Conservation (phyloP, 495 filamentous ascomycete genomes). For the Neurospora africana region DNA sequence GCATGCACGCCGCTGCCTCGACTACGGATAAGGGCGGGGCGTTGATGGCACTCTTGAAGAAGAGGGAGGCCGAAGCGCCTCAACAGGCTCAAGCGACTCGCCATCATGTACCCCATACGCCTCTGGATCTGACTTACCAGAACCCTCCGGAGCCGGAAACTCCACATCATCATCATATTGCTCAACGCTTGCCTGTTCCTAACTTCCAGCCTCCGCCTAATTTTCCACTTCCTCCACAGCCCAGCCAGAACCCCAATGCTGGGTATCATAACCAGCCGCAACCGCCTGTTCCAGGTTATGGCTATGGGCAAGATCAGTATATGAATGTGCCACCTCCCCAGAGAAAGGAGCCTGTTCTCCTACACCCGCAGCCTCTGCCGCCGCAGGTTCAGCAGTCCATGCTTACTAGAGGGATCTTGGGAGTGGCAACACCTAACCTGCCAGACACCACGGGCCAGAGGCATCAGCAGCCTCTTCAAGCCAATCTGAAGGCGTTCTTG, state of each 20-base stretch:
- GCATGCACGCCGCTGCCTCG: slow-evolving; percentile 9
- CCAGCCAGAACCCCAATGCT: slow-evolving; percentile 5
- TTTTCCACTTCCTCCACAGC: slow-evolving; percentile 29
- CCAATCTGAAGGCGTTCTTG: neutral
- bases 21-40: slow-evolving; percentile 23
- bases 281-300: slow-evolving; percentile 9
- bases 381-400: slow-evolving; percentile 38
- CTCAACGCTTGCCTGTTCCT: slow-evolving; percentile 22
- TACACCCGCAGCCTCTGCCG: slow-evolving; percentile 46
- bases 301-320: slow-evolving; percentile 19
- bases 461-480: slow-evolving; percentile 17
- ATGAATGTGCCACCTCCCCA: slow-evolving; percentile 15
- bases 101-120: slow-evolving; percentile 23
- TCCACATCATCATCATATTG: slow-evolving; percentile 32
- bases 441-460: slow-evolving; percentile 22
- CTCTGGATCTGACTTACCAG: slow-evolving; percentile 30
- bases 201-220: slow-evolving; percentile 32
- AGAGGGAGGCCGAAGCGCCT: slow-evolving; percentile 6
- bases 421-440: slow-evolving; percentile 15
- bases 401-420: slow-evolving; percentile 21
- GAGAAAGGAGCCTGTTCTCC: slow-evolving; percentile 31
- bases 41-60: slow-evolving; percentile 25
- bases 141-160: slow-evolving; percentile 25
- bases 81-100: slow-evolving; percentile 12
- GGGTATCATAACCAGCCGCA: slow-evolving; percentile 9